These are phyloP conservation scores for Paecilomyces niveus DNA, from an alignment of 2,329 filamentous ascomycete species.

Conservation along the genomic window DNA sequence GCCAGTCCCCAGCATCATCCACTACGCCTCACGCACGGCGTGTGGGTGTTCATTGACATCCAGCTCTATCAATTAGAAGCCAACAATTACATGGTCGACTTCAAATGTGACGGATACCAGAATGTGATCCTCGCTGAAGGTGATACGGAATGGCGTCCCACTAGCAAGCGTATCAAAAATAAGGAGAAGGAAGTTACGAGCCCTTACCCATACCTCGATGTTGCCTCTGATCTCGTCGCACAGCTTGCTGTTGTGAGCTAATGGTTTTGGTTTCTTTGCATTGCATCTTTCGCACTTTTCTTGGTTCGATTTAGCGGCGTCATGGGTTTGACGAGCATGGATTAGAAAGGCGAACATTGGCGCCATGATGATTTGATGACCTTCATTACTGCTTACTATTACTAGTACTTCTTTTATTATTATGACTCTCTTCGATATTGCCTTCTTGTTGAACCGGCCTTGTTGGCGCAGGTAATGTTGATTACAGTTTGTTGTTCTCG, in stretches of 20 bases:
- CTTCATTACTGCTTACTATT: background rate
- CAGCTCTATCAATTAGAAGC: conserved; percentile 92
- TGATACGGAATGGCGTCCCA: conserved; percentile 40
- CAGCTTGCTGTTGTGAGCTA: conserved; percentile 77
- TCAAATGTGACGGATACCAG: conserved; percentile 97
- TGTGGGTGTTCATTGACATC: conserved; percentile 93
- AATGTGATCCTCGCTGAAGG: conserved; percentile 58
- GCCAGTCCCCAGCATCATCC: conserved; percentile 26
- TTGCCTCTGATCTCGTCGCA: conserved; percentile 86
- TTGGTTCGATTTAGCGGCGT: background rate
- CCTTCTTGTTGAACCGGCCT: background rate
- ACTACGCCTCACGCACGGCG: conserved; percentile 53
- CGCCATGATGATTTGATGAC: background rate
- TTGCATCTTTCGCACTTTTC: background rate
- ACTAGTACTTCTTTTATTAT: background rate
- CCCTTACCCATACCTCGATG: conserved; percentile 91
- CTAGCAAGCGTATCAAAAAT: conserved; percentile 45
- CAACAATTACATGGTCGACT: conserved; percentile 91
- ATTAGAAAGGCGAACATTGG: background rate
- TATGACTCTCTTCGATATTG: background rate
- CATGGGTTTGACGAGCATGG: background rate
- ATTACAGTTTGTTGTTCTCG: background rate
- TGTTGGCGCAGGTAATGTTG: background rate
- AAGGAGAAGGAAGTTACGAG: conserved; percentile 94
- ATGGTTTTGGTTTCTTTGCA: background rate